A percentile compares a stretch with the other conserved stretches of the same genome.
Evolutionary conservation across 345 rosid genomes (phyloP).

Genomic region (Arabis alpina): DNA sequence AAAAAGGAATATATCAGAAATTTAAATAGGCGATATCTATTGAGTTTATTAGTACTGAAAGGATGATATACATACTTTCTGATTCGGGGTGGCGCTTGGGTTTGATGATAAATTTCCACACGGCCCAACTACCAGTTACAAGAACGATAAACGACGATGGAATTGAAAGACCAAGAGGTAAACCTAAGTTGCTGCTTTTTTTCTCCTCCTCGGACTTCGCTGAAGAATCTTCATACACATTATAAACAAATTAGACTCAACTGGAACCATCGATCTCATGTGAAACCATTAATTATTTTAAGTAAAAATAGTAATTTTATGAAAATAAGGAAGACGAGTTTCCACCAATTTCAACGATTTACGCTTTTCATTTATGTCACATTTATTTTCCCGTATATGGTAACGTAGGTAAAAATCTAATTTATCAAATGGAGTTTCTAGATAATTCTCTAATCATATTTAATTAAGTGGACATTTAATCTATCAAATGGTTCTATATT

Average conservation of each 20-base stretch:
- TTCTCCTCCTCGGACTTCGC: conserved; percentile 13
- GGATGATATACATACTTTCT: conserved; percentile 3
- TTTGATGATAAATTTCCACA: conserved; percentile 1
- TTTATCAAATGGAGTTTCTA: too few species aligned
- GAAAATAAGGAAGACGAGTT: too few species aligned
- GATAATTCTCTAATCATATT: too few species aligned
- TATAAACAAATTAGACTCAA: neutral
- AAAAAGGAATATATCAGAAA: neutral
- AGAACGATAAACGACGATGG: conserved; percentile 4
- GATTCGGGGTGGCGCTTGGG: conserved; percentile 22
- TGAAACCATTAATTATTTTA: neutral
- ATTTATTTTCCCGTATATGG: too few species aligned
- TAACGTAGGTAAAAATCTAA: too few species aligned
- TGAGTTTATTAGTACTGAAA: neutral
- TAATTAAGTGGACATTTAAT: too few species aligned
- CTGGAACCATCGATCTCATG: neutral
- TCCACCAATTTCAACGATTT: too few species aligned
- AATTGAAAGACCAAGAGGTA: conserved; percentile 27
- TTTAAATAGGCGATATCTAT: neutral
- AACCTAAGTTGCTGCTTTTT: conserved; percentile 7
- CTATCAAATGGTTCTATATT: too few species aligned
- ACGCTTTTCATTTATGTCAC: too few species aligned
- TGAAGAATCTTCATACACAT: conserved; percentile 20
- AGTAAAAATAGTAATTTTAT: too few species aligned
- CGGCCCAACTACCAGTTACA: neutral